Percentiles rank a stretch among this genome's conserved stretches.
Evolutionary conservation across 129 eudicot genomes (phyloP).

Genomic region (Tanacetum coccineum): DNA sequence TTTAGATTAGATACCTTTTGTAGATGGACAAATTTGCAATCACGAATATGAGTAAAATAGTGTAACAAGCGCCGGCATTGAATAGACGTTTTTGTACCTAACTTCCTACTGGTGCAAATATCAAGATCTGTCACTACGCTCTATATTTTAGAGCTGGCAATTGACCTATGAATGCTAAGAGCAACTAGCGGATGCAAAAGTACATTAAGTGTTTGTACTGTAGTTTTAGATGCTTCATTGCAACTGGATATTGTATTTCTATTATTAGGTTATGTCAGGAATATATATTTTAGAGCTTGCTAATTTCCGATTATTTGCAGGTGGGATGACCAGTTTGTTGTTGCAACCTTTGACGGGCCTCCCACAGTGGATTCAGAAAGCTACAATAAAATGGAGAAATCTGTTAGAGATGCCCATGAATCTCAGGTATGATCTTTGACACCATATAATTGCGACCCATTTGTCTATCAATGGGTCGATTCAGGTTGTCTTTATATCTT

Average conservation of each 20-base stretch:
- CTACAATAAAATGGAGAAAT: conserved; percentile 58
- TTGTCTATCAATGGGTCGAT: background rate
- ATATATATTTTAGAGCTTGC: background rate
- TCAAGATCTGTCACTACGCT: background rate
- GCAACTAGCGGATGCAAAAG: no score
- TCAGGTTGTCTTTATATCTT: background rate
- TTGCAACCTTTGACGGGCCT: conserved; percentile 81
- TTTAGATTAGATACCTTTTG: background rate
- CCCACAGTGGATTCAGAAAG: conserved; percentile 88
- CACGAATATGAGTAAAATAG: no score
- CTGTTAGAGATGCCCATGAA: conserved; percentile 80
- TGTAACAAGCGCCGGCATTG: background rate
- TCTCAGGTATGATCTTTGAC: conserved; percentile 45
- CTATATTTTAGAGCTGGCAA: background rate
- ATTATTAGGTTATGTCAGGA: no score
- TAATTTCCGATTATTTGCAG: conserved; percentile 37
- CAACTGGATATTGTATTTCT: no score
- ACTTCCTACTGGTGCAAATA: background rate
- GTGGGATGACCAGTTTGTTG: conserved; percentile 66
- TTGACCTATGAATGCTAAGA: background rate
- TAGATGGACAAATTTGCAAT: background rate
- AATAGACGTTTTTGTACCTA: background rate
- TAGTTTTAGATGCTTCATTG: no score
- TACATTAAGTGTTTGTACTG: no score
- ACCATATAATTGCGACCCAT: background rate